Evolutionary conservation across 2,329 filamentous ascomycete genomes (phyloP).

Genomic region (Sordariomycetes sp.): DNA sequence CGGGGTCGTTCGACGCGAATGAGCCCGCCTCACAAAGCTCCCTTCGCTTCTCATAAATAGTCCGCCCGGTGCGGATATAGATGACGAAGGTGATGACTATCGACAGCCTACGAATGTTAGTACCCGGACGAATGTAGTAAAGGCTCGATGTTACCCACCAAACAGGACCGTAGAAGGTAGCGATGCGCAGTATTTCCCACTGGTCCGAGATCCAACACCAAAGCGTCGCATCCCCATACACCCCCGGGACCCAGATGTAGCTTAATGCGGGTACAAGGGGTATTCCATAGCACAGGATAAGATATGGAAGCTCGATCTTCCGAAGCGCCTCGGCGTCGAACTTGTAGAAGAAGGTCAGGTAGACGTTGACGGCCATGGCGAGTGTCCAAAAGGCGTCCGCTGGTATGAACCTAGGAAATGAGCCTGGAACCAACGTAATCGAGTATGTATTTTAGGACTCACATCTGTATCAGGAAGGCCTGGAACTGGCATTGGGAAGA

Average conservation of each 20-base stretch:
- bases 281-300: conserved; percentile 57
- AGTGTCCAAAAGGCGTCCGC: conserved; percentile 66
- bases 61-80: conserved; percentile 55
- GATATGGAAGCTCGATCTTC: conserved; percentile 57
- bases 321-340: conserved; percentile 54
- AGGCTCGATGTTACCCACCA: conserved; percentile 24
- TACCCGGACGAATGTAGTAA: conserved; percentile 28
- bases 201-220: conserved; percentile 66
- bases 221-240: conserved; percentile 62
- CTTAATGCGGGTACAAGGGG: conserved; percentile 55
- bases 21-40: too few relatives aligned
- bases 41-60: conserved; percentile 58
- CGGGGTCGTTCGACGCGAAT: conserved; percentile 28
- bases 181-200: conserved; percentile 60
- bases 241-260: conserved; percentile 51
- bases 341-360: conserved; percentile 64
- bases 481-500: conserved; percentile 61
- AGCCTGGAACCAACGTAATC: conserved; percentile 23
- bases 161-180: conserved; percentile 59
- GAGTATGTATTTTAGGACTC: conserved; percentile 18
- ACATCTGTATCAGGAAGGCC: conserved; percentile 76
- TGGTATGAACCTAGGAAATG: conserved; percentile 72
- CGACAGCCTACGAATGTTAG: conserved; percentile 36
- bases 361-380: conserved; percentile 72
- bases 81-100: conserved; percentile 55